Base-by-base conservation (phyloP, 176 grass and related monocot species). In the Carex scoparia region DNA sequence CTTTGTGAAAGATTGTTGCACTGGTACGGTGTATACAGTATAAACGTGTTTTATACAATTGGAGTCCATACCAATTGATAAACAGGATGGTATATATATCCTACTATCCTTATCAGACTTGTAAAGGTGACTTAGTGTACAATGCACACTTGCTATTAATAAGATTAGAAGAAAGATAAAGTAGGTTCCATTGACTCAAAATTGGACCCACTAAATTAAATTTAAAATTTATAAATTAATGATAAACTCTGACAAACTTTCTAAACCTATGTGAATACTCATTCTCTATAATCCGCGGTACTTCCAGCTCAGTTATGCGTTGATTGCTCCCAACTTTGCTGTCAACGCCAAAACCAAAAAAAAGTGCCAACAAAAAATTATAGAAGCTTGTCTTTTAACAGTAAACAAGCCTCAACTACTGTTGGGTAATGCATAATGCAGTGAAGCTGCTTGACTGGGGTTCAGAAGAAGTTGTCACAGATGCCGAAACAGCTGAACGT, bases 361-460 rank as follows among this genome's bases (percentile, higher is more conserved):
- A 51, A 51, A 51, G 48, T 2, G 19, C 60, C 16, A 65, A 11
- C 14, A 49, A 64, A 64, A 65, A 23, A 28, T 62, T 65, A 46
- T 32, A 58, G 65, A 67, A 53, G 48, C n/a, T 56, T 37, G 48
- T 84, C 33, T 77, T 46, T 31, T 37, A 82, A 44, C 57, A 82
- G 79, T 42, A 40, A 53, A 80, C 67, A 77, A 65, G 65, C 23
- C 18, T 87, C 42, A 5, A 32, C 3, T 59, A 30, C 18, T 19
- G 72, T 82, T 76, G 48, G 38, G 32, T 60, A 75, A 27, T 79
- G 4, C 23, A 69, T 13, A 51, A 51, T 94, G 90, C 87, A 95
- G 93, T 98, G 87, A 98, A 95, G 80, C 73, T 98, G 69, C 54
- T 98, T 48, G 91, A 95, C 60, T 95, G 93, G 96, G 93, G 88